A percentile compares a stretch with the other conserved stretches of the same genome.
phyloP scores from a whole-genome alignment of 805 yeast genomes.

The Schizosaccharomyces japonicus region DNA sequence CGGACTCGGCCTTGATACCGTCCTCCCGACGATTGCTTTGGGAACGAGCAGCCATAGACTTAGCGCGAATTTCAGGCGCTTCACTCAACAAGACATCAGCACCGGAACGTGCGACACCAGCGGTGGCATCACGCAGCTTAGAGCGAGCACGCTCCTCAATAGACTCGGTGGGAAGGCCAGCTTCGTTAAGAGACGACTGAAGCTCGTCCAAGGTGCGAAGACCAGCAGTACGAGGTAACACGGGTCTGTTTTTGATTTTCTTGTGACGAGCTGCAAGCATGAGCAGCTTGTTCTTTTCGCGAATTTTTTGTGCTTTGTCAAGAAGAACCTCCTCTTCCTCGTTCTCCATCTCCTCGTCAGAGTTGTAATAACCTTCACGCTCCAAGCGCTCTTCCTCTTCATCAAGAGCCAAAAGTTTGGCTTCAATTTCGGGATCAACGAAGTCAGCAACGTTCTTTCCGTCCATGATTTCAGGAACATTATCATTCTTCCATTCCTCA shows the following conservation, averaged over 20 bases:
- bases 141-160: conserved; percentile 28
- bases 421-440: conserved; percentile 85
- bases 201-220: conserved; percentile 37
- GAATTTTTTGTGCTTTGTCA: conserved; percentile 83
- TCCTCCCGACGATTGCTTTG: conserved; percentile 30
- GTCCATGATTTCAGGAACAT: conserved; percentile 87
- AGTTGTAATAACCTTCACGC: conserved; percentile 82
- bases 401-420: conserved; percentile 81
- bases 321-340: conserved; percentile 45
- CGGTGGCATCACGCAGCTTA: conserved; percentile 17
- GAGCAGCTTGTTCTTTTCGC: conserved; percentile 87
- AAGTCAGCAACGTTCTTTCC: conserved; percentile 94
- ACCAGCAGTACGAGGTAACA: conserved; percentile 74
- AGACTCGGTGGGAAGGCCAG: conserved; percentile 66
- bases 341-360: conserved; percentile 39
- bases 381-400: conserved; percentile 91
- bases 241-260: conserved; percentile 61
- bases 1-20: conserved; percentile 58
- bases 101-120: conserved; percentile 24
- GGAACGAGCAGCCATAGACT: conserved; percentile 18
- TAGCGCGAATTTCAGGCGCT: conserved; percentile 16
- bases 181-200: conserved; percentile 70
- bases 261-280: conserved; percentile 66
- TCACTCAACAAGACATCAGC: conserved; percentile 54
- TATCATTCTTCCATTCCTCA: conserved; percentile 92